phyloP scores from a whole-genome alignment of 495 filamentous ascomycete genomes.

The Apiosordaria backusii region DNA sequence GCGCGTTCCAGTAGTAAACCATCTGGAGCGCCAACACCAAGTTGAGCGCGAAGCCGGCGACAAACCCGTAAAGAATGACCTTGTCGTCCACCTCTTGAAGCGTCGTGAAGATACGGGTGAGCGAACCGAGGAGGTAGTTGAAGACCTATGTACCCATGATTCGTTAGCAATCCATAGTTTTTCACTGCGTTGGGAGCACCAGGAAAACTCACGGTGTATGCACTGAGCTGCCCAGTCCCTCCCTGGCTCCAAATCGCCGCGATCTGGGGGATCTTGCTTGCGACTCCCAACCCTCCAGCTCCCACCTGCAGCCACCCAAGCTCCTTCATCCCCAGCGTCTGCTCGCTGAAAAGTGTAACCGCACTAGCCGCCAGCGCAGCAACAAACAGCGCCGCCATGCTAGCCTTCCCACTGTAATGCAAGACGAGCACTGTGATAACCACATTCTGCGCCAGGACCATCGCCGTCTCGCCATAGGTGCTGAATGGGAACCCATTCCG shows the following conservation, averaged over 20 bases:
- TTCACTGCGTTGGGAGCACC: background rate
- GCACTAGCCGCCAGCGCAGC: constrained; percentile 64
- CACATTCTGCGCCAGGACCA: constrained; percentile 89
- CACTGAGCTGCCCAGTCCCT: constrained; percentile 90
- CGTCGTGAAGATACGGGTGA: constrained; percentile 94
- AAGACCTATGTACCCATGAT: constrained; percentile 63
- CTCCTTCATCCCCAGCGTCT: constrained; percentile 61
- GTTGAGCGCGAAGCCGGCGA: constrained; percentile 86
- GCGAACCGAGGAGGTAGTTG: constrained; percentile 90
- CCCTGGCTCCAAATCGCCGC: constrained; percentile 75
- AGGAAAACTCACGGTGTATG: constrained; percentile 74
- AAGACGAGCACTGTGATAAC: constrained; percentile 81
- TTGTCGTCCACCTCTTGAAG: constrained; percentile 93
- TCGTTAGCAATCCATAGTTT: background rate
- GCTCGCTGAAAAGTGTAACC: constrained; percentile 65
- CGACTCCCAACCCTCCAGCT: constrained; percentile 75
- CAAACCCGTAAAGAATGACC: constrained; percentile 88
- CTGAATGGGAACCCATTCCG: constrained; percentile 90
- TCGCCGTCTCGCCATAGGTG: constrained; percentile 89
- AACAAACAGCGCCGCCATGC: constrained; percentile 66
- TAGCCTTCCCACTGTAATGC: constrained; percentile 62
- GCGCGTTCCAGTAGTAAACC: constrained; percentile 92
- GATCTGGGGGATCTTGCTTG: constrained; percentile 92
- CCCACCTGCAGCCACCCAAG: constrained; percentile 79
- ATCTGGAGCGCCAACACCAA: constrained; percentile 83